Base-by-base conservation (phyloP, 192 early-diverging fungal species). In the Coemansia sp. region DNA sequence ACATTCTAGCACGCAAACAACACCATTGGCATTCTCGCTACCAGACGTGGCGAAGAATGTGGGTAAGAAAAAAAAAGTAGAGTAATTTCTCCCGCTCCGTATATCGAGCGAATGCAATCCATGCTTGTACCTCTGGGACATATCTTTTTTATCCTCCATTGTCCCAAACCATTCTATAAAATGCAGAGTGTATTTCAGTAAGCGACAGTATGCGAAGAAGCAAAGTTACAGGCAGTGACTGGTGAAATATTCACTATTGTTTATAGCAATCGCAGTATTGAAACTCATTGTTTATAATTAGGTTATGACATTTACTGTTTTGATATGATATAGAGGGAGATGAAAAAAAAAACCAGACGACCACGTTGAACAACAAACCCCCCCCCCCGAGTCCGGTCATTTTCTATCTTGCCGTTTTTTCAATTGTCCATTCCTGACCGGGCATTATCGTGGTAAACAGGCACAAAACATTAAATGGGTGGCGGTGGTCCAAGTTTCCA, bases 401-500 rank as follows among this genome's bases (percentile, higher is more conserved):
- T 45, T 45, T 17, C 15, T 29, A 29, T 29, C 29, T 29, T 2
- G 29, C 29, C 29, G 29, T 17, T 45, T 45, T 17, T 17, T 45
- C 15, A 17, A 45, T 45, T 45, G 14, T 45, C 42, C 42, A 45
- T 45, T 45, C 42, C 13, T 17, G 42, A 45, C 42, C 5, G 7
- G 7, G 3, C 38, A 40, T 40, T 40, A 45, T 45, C 15, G 1
- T 45, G 42, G 42, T 13, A 45, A 45, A 45, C 8, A 45, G 29
- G 29, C 1, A 45, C 13, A 13, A 13, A 45, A 17, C 15, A 45
- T 45, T 17, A 17, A 45, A 17, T 17, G 15, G 5, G 42, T 45
- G 42, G 42, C 42, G 42, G 42, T 45, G 42, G 42, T 45, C 42
- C 42, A 45, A 45, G 42, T 45, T 45, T 45, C 42, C 42, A 45